phyloP scores from a whole-genome alignment of 1,139 yeast genomes.

The Zhuliangozyma parablackwelliae region DNA sequence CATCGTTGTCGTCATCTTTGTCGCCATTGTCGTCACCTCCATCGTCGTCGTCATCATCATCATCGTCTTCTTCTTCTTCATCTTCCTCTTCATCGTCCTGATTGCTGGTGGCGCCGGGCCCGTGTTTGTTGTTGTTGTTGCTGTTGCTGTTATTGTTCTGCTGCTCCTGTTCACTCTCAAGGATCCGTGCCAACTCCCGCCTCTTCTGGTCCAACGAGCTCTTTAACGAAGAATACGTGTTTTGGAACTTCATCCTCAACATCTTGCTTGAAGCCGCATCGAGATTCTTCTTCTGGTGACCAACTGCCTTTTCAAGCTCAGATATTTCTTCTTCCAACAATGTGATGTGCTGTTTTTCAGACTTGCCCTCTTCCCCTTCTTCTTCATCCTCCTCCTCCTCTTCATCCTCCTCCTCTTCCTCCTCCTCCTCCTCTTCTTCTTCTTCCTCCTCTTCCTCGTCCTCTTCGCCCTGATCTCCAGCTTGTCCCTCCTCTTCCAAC shows the following conservation, averaged over 20 bases:
- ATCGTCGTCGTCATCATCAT: constrained; percentile 23
- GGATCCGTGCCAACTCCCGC: constrained; percentile 51
- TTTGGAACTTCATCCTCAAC: constrained; percentile 81
- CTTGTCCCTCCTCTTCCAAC: constrained; percentile 9
- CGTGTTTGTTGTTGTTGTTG: constrained; percentile 6
- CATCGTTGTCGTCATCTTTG: constrained; percentile 26
- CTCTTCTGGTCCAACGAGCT: constrained; percentile 81
- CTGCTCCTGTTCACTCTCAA: constrained; percentile 22
- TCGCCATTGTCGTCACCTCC: constrained; percentile 28
- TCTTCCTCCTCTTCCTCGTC: constrained; percentile 22
- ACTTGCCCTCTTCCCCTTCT: constrained; percentile 26
- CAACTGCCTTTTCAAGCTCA: constrained; percentile 78
- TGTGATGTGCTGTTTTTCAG: constrained; percentile 63
- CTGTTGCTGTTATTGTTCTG: not conserved
- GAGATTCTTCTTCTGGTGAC: constrained; percentile 69
- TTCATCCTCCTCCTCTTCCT: constrained; percentile 25
- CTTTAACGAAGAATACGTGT: constrained; percentile 72
- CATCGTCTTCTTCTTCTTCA: constrained; percentile 23
- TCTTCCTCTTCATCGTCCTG: constrained; percentile 17
- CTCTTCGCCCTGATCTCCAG: constrained; percentile 12
- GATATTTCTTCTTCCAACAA: constrained; percentile 78
- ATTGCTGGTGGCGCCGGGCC: constrained; percentile 5
- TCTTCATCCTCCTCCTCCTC: constrained; percentile 24
- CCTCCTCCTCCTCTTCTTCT: constrained; percentile 28
- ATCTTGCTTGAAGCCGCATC: constrained; percentile 81